A percentile compares a stretch with the other conserved stretches of the same genome.
phyloP scores from a whole-genome alignment of 1,139 yeast species.

The Wickerhamiella infanticola region DNA sequence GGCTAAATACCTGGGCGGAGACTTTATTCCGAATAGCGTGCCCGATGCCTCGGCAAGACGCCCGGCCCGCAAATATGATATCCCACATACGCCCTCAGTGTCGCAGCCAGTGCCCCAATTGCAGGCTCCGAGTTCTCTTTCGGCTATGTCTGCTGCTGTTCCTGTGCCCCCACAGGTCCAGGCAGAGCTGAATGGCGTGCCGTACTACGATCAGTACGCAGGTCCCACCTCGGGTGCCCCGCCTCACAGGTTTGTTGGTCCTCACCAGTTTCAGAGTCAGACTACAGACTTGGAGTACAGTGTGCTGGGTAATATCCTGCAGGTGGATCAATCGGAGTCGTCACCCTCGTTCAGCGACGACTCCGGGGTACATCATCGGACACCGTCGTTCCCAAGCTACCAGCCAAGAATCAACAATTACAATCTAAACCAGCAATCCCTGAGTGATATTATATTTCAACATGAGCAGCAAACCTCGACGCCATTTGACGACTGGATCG shows the following conservation, averaged over 20 bases:
- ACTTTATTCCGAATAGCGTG: conserved; percentile 1
- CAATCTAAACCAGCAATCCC: conserved; percentile 5
- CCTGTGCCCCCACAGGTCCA: neutral
- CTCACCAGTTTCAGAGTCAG: conserved; percentile 38
- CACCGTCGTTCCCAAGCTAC: neutral
- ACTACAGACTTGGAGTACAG: conserved; percentile 75
- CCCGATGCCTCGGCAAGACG: neutral
- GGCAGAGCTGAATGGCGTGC: neutral
- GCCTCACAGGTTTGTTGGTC: neutral
- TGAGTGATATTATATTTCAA: conserved; percentile 1
- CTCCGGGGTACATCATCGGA: conserved; percentile 4
- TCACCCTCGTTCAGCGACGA: conserved; percentile 19
- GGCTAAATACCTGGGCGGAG: conserved; percentile 51
- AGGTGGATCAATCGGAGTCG: conserved; percentile 10
- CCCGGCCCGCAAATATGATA: neutral
- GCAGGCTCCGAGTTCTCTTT: neutral
- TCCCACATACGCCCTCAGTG: neutral
- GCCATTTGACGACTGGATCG: conserved; percentile 5
- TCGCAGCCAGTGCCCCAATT: neutral
- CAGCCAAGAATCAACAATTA: conserved; percentile 1
- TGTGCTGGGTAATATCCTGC: conserved; percentile 56
- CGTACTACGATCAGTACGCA: neutral
- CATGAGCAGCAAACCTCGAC: conserved; percentile 1
- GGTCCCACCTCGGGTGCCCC: neutral
- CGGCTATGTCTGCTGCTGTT: neutral